phyloP scores from a whole-genome alignment of 2,329 filamentous ascomycete species.

The Orbilia blumenaviensis region DNA sequence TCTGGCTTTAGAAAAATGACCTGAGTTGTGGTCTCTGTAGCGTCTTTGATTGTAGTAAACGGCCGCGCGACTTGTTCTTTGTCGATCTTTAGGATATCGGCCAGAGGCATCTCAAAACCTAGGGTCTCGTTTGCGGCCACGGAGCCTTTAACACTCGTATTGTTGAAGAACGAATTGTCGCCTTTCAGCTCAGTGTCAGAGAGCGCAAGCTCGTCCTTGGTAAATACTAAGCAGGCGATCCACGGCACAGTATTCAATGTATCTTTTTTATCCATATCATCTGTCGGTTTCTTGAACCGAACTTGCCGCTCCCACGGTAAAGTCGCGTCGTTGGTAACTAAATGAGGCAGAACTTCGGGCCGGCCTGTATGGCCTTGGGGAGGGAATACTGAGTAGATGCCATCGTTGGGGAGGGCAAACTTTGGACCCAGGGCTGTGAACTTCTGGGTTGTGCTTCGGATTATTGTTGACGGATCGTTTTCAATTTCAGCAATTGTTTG shows the following conservation, averaged over 20 bases:
- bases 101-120: conserved; percentile 55
- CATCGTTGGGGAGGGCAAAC: conserved; percentile 59
- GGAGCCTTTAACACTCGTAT: conserved; percentile 41
- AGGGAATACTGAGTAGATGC: conserved; percentile 62
- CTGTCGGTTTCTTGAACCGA: conserved; percentile 47
- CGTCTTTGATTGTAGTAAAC: conserved; percentile 5
- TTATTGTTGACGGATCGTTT: conserved; percentile 23
- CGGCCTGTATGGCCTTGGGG: conserved; percentile 61
- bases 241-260: conserved; percentile 61
- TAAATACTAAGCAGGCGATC: conserved; percentile 62
- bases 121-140: conserved; percentile 56
- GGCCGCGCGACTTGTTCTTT: conserved; percentile 9
- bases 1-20: conserved; percentile 59
- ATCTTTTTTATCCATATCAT: conserved; percentile 3
- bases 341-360: conserved; percentile 61
- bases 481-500: conserved; percentile 28
- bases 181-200: conserved; percentile 45
- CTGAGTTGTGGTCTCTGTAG: conserved; percentile 53
- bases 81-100: conserved; percentile 12
- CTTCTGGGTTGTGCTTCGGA: conserved; percentile 25
- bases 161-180: conserved; percentile 17
- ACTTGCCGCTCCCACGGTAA: conserved; percentile 63
- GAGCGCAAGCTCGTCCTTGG: conserved; percentile 61
- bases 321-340: conserved; percentile 63
- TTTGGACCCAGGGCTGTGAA: conserved; percentile 62